Base-by-base conservation (phyloP, 306 rosid species). In the Vicia sativa region DNA sequence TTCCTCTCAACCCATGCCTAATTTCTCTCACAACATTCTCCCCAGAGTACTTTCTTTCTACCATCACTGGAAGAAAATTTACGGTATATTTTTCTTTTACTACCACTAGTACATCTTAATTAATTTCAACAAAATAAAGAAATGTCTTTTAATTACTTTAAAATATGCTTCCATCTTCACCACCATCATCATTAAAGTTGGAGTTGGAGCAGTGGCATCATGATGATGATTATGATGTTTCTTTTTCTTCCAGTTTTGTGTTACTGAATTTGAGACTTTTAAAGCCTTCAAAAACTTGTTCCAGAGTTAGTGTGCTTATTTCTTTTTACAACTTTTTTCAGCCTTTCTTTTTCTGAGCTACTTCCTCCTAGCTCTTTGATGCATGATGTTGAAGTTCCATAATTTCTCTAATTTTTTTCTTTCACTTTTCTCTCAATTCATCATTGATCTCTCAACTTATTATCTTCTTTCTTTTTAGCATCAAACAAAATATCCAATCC, bases 21-120 rank as follows among this genome's bases (percentile, higher is more conserved):
- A 55, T 55, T 69, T 70, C 84, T 88, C 97, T 38, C 99, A 95
- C 84, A 87, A 95, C 78, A 95, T 95, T 63, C 95, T 95, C 11
- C 99, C 99, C 14, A 75, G 99, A 61, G 99, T 95, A 49, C 96
- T 95, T 25, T 81, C 99, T 62, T 95, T 95, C 74, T 95, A 88
- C 78, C 99, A 95, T 72, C 97, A 95, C 77, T 95, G 99, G 99
- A 91, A 85, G 69, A 95, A 95, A 77, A 84, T 88, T 42, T 95
- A 95, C 23, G 99, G 99, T 65, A 63, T 23, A 11, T 8, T 13
- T 3, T 13, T n/a, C n/a, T n/a, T n/a, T n/a, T n/a, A n/a, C n/a
- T 26, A 21, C 23, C 0, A 28, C 35, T 56, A 11, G 23, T 21
- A 21, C 23, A 25, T 25, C 0, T 54, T 13, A 0, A 5, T 29